Conservation (phyloP, 805 yeast species). For the Alloascoidea hylecoeti region DNA sequence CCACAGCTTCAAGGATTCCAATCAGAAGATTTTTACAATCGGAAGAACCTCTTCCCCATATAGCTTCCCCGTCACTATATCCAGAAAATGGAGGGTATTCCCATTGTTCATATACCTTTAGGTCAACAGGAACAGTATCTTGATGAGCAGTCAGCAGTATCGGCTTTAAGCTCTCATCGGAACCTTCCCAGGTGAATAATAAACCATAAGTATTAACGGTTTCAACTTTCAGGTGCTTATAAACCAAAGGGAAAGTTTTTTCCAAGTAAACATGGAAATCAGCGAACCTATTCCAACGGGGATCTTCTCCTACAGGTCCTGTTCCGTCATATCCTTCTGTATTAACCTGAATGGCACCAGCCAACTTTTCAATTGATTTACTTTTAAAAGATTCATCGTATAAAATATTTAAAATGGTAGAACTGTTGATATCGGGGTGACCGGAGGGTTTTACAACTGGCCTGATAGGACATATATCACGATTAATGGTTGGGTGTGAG, state of each 20-base stretch:
- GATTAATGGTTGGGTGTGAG: no score
- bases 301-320: constrained; percentile 31
- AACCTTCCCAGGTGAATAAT: constrained; percentile 50
- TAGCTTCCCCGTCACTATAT: constrained; percentile 43
- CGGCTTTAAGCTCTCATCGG: constrained; percentile 38
- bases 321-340: constrained; percentile 49
- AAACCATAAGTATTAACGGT: constrained; percentile 50
- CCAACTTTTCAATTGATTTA: no score
- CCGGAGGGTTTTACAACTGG: no score
- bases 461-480: no score
- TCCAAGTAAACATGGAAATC: constrained; percentile 39
- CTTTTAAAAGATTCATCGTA: no score
- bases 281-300: constrained; percentile 30
- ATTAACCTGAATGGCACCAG: constrained; percentile 47
- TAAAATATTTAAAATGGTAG: no score
- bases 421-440: no score
- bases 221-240: constrained; percentile 31
- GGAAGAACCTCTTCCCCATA: constrained; percentile 69
- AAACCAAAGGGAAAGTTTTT: constrained; percentile 38
- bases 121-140: constrained; percentile 70
- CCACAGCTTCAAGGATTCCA: constrained; percentile 55
- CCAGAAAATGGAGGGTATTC: constrained; percentile 52
- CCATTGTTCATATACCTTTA: constrained; percentile 43
- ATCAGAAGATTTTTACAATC: constrained; percentile 65
- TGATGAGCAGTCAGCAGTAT: constrained; percentile 61